These are phyloP conservation scores for Vitis hybrid DNA, from an alignment of 177 flowering plant species.

Conservation along the genomic window DNA sequence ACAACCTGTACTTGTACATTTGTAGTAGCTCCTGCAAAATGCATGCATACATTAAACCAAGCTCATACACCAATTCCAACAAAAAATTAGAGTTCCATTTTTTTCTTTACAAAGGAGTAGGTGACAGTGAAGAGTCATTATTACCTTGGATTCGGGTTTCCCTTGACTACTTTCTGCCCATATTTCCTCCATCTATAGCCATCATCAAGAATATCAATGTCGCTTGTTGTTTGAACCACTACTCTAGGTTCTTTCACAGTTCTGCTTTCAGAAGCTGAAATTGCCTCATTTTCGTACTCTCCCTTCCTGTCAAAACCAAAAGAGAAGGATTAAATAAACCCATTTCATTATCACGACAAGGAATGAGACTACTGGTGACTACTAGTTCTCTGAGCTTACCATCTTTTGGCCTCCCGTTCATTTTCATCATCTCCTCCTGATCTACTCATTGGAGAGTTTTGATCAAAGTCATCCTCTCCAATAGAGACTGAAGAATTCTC, in stretches of 20 bases:
- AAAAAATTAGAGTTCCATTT: too few species aligned
- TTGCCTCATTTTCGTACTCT: constrained; percentile 61
- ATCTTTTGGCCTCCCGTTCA: constrained; percentile 78
- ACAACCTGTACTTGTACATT: constrained; percentile 77
- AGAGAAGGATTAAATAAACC: not conserved
- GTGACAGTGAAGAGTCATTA: too few species aligned
- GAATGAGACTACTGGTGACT: not conserved
- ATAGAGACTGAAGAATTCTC: constrained; percentile 81
- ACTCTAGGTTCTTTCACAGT: constrained; percentile 89
- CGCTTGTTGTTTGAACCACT: constrained; percentile 94
- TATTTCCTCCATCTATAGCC: constrained; percentile 97
- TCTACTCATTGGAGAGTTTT: constrained; percentile 50
- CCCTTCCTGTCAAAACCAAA: constrained; percentile 63
- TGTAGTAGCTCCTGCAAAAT: constrained; percentile 83
- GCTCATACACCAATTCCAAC: too few species aligned
- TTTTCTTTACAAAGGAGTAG: too few species aligned
- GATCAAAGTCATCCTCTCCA: constrained; percentile 80
- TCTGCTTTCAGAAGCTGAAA: constrained; percentile 59
- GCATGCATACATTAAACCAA: too few species aligned
- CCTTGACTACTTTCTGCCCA: constrained; percentile 96
- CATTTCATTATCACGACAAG: not conserved
- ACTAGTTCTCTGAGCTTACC: constrained; percentile 38
- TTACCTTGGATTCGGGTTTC: constrained; percentile 94
- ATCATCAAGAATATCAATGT: constrained; percentile 97
- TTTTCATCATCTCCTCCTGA: constrained; percentile 70